phyloP scores from a whole-genome alignment of 371 early-diverging fungal species.

The Mortierella sp. region DNA sequence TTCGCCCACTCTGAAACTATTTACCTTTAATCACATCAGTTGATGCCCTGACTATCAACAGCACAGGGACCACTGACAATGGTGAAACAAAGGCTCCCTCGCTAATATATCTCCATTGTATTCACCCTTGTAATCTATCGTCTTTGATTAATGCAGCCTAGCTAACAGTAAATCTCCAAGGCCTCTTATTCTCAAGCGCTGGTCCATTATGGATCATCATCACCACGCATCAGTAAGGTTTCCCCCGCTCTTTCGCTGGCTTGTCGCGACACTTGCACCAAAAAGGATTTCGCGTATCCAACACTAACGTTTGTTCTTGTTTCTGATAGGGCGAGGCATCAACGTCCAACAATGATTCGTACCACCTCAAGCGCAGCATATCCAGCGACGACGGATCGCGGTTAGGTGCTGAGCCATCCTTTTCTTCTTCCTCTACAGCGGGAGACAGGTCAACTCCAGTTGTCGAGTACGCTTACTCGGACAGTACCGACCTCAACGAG shows the following conservation, averaged over 20 bases:
- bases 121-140: background rate
- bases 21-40: background rate
- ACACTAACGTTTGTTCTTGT: background rate
- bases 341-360: constrained; percentile 22
- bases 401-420: background rate
- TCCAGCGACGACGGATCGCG: constrained; percentile 34
- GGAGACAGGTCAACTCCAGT: constrained; percentile 4
- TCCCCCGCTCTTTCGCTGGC: background rate
- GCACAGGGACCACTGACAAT: background rate
- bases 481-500: constrained; percentile 35
- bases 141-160: background rate
- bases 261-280: too few species aligned
- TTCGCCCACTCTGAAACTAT: background rate
- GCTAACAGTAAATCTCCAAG: background rate
- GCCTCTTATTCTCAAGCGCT: background rate
- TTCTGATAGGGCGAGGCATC: constrained; percentile 27
- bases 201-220: background rate
- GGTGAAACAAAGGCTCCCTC: background rate
- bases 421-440: background rate
- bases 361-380: constrained; percentile 36
- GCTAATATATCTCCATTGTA: background rate
- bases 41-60: background rate
- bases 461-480: constrained; percentile 17
- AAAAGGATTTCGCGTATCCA: background rate
- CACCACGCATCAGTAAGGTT: background rate